Evolutionary conservation across 768 basidiomycete species (phyloP).

Genomic region (Kwoniella dejecticola): DNA sequence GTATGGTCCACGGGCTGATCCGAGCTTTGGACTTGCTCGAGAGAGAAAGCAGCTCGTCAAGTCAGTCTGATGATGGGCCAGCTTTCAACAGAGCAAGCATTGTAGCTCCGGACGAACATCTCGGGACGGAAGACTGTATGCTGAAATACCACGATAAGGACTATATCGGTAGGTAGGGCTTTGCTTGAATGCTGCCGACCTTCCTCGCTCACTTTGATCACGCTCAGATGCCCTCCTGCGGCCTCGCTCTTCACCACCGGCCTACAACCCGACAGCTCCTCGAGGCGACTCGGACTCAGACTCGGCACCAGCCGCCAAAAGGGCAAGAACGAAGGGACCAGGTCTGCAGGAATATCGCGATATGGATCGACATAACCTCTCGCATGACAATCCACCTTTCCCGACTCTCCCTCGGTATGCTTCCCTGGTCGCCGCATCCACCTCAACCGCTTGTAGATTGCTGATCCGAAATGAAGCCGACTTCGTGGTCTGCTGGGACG

Average conservation of each 20-base stretch:
- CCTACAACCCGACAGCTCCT: slow-evolving; percentile 39
- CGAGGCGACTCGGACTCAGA: slow-evolving; percentile 53
- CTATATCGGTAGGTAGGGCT: slow-evolving; percentile 63
- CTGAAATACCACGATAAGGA: slow-evolving; percentile 69
- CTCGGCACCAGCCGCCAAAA: slow-evolving; percentile 7
- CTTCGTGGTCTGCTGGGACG: slow-evolving; percentile 84
- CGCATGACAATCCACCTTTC: slow-evolving; percentile 82
- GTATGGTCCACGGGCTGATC: slow-evolving; percentile 44
- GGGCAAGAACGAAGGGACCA: slow-evolving; percentile 38
- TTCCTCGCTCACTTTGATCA: slow-evolving; percentile 43
- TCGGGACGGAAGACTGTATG: slow-evolving; percentile 65
- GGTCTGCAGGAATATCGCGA: neutral
- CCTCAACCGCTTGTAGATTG: slow-evolving; percentile 70
- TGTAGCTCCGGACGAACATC: slow-evolving; percentile 60
- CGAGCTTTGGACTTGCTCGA: slow-evolving; percentile 29
- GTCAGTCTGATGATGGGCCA: neutral
- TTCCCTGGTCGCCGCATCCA: slow-evolving; percentile 71
- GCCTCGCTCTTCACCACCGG: slow-evolving; percentile 8
- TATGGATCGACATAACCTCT: slow-evolving; percentile 6
- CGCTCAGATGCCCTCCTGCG: slow-evolving; percentile 7
- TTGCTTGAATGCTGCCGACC: slow-evolving; percentile 32
- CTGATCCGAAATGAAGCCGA: slow-evolving; percentile 60
- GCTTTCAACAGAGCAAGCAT: slow-evolving; percentile 40
- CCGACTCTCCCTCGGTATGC: slow-evolving; percentile 69
- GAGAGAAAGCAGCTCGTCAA: neutral